Evolutionary conservation across 805 yeast species (phyloP), one percentile per base, ranked within the genome.

Genomic region (Soucietia sequanensis): DNA sequence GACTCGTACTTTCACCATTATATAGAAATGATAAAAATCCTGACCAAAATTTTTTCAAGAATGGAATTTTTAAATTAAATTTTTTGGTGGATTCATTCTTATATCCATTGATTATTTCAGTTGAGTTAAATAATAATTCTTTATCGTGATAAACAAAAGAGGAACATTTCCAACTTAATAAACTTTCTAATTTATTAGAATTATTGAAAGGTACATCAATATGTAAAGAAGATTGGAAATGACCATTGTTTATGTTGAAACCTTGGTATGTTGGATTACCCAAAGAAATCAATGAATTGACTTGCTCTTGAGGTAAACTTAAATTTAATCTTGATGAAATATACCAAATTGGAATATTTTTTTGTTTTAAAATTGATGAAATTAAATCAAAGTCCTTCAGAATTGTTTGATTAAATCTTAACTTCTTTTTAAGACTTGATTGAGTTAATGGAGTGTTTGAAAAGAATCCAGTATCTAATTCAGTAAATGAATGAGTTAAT

Each of bases 1-100:
- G 37, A 17, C 40, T 42, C 47, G n/a, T 6, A 14, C 38, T 39
- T 5, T 40, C 41, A 4, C 72, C 72, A 43, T 64, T 63, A 31
- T 50, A 40, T 29, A 65, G 43, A 35, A 50, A 65, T 10, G 62
- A 46, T 15, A 68, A 45, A 39, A 57, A 63, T 0, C 74, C 73
- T 1, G 59, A 47, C 61, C 70, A 62, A 42, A 68, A 68, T 15
- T 47, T 50, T 37, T 50, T 60, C 46, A 65, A 44, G 32, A 68
- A 63, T 4, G 74, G 73, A 11, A 64, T 42, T 19, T 57, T 54
- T 12, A 65, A 46, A 6, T 54, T 52, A 33, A 45, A 57, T 12
- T 38, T 33, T 5, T 50, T 38, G 7, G 18, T 30, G 8, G 39
- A 37, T 2, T 41, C 37, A 21, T 46, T 41, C 6, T 32, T 37